A percentile compares a stretch with the other conserved stretches of the same genome.
Evolutionary conservation across 371 early-diverging fungal species (phyloP).

Genomic region (Actinomucor elegans): DNA sequence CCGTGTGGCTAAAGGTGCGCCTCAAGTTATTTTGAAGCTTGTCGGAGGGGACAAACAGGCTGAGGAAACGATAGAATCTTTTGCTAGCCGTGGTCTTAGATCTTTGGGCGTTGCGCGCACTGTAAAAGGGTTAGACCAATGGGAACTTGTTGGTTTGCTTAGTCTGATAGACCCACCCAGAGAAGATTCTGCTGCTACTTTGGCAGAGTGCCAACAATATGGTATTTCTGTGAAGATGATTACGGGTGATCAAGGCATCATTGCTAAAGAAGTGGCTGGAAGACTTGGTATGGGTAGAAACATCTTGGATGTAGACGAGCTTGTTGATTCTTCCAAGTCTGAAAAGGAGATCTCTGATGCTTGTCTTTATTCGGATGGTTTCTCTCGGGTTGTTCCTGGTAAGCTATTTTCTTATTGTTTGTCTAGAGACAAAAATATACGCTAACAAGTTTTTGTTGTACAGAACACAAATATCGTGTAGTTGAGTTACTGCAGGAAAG

Average conservation of each 20-base stretch:
- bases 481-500: slow-evolving; percentile 54
- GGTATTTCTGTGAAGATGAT: slow-evolving; percentile 92
- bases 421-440: not conserved
- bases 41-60: slow-evolving; percentile 58
- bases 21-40: slow-evolving; percentile 59
- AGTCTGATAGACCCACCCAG: slow-evolving; percentile 86
- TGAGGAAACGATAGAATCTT: slow-evolving; percentile 53
- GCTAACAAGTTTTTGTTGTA: too few relatives aligned
- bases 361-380: slow-evolving; percentile 72
- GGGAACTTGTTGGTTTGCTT: slow-evolving; percentile 61
- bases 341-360: slow-evolving; percentile 76
- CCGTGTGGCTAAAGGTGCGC: slow-evolving; percentile 65
- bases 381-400: slow-evolving; percentile 82
- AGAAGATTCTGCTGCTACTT: slow-evolving; percentile 71
- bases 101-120: slow-evolving; percentile 66
- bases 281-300: slow-evolving; percentile 62
- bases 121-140: slow-evolving; percentile 50
- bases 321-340: slow-evolving; percentile 55
- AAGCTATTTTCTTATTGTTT: slow-evolving; percentile 1
- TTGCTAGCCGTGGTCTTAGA: slow-evolving; percentile 74
- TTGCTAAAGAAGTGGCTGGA: slow-evolving; percentile 79
- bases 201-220: slow-evolving; percentile 71
- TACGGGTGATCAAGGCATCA: slow-evolving; percentile 87
- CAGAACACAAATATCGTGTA: slow-evolving; percentile 66
- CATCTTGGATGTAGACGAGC: slow-evolving; percentile 64